Conservation (phyloP, 1,284 basidiomycete species). For the Xerocomus minutiporus region DNA sequence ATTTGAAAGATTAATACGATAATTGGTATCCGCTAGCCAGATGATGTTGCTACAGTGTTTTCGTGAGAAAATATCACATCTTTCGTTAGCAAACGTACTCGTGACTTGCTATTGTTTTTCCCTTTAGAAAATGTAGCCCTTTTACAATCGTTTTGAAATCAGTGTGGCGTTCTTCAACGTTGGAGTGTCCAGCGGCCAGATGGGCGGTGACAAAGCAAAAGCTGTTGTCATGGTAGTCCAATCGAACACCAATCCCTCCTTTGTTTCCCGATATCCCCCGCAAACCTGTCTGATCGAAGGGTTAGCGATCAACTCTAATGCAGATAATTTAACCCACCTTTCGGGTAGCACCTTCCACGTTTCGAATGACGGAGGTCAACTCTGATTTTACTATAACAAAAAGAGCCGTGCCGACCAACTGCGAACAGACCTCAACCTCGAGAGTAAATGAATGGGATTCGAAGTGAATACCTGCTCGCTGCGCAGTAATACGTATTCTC, state of each 20-base stretch:
- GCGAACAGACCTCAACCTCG: conserved; percentile 10
- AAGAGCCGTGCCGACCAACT: conserved; percentile 94
- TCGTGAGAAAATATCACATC: conserved; percentile 9
- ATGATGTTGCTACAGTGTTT: conserved; percentile 65
- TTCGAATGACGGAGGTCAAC: conserved; percentile 75
- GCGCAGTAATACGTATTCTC: conserved; percentile 81
- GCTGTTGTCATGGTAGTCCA: conserved; percentile 86
- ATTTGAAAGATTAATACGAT: conserved; percentile 86
- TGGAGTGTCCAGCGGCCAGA: conserved; percentile 89
- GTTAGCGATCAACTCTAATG: conserved; percentile 1
- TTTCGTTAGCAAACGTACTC: conserved; percentile 54
- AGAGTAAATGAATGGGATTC: neutral
- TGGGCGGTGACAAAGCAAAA: conserved; percentile 97
- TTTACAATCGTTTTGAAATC: conserved; percentile 88
- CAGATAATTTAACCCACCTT: conserved; percentile 53
- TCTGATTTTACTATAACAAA: conserved; percentile 80
- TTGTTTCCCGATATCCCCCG: conserved; percentile 98
- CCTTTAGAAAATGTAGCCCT: conserved; percentile 83
- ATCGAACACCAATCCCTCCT: conserved; percentile 88
- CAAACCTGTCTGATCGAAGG: conserved; percentile 73
- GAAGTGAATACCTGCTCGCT: conserved; percentile 73
- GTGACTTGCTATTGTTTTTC: conserved; percentile 84
- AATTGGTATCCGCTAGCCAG: conserved; percentile 96
- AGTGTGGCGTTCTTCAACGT: conserved; percentile 85
- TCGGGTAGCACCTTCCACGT: conserved; percentile 87